phyloP scores from a whole-genome alignment of 148 eudicot genomes.

The Silene conica region DNA sequence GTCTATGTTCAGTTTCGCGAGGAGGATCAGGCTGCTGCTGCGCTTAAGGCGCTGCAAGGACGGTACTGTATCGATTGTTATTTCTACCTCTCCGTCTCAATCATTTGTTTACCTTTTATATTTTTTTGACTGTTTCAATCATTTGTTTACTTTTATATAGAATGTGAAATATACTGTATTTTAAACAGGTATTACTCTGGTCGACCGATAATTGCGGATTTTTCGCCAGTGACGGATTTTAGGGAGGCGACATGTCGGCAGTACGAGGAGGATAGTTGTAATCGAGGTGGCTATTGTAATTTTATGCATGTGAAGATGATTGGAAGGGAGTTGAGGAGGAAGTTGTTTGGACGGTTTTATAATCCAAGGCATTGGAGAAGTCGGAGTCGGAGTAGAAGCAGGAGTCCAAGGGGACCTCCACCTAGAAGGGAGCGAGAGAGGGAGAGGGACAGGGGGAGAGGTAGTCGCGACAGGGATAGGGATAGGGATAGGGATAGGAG shows the following conservation, averaged over 20 bases:
- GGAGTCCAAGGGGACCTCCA: constrained; percentile 32
- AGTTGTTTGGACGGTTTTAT: constrained; percentile 41
- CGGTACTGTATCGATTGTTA: neutral
- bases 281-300: constrained; percentile 74
- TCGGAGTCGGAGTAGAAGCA: constrained; percentile 35
- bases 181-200: constrained; percentile 45
- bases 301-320: constrained; percentile 78
- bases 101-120: no score
- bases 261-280: constrained; percentile 69
- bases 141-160: no score
- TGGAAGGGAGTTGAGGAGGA: constrained; percentile 56
- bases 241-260: constrained; percentile 76
- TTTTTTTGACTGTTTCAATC: no score
- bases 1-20: constrained; percentile 74
- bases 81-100: neutral
- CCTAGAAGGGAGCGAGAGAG: constrained; percentile 25
- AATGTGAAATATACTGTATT: neutral
- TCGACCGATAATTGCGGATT: constrained; percentile 73
- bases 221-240: constrained; percentile 74
- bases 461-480: constrained; percentile 1
- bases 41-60: constrained; percentile 47
- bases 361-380: constrained; percentile 21
- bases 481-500: constrained; percentile 24
- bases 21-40: constrained; percentile 71
- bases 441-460: constrained; percentile 25